A percentile compares a stretch with the other conserved stretches of the same genome.
phyloP scores from a whole-genome alignment of 345 rosid species.

The Mercurialis annua region DNA sequence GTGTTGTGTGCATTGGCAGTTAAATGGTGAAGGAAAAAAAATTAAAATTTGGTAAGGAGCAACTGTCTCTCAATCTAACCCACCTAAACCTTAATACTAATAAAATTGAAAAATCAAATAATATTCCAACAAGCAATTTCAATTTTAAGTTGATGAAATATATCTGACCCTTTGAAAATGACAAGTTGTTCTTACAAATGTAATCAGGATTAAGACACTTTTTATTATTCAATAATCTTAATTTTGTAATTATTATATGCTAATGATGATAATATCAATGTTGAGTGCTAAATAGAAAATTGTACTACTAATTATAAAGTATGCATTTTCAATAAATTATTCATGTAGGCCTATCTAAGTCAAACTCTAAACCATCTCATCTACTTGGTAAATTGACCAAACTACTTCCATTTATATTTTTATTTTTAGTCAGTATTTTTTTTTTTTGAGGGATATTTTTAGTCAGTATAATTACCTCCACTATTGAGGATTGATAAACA shows the following conservation, averaged over 20 bases:
- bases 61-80: conserved; percentile 24
- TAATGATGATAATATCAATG: no score
- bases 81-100: conserved; percentile 23
- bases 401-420: not conserved
- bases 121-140: not conserved
- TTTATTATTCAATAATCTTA: not conserved
- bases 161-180: conserved; percentile 1
- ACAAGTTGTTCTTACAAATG: not conserved
- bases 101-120: not conserved
- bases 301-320: no score
- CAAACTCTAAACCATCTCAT: not conserved
- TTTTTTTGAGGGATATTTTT: no score
- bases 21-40: not conserved
- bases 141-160: no score
- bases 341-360: not conserved
- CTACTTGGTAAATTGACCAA: not conserved
- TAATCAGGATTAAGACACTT: not conserved
- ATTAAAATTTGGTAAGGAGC: not conserved
- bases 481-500: no score
- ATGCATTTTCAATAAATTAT: not conserved
- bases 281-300: no score
- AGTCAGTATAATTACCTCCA: no score
- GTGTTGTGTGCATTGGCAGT: not conserved
- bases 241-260: no score
- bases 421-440: no score